A percentile compares a stretch with the other conserved stretches of the same genome.
Evolutionary conservation across 2,329 filamentous ascomycete genomes (phyloP).

Genomic region (Pseudogymnoascus sp.): DNA sequence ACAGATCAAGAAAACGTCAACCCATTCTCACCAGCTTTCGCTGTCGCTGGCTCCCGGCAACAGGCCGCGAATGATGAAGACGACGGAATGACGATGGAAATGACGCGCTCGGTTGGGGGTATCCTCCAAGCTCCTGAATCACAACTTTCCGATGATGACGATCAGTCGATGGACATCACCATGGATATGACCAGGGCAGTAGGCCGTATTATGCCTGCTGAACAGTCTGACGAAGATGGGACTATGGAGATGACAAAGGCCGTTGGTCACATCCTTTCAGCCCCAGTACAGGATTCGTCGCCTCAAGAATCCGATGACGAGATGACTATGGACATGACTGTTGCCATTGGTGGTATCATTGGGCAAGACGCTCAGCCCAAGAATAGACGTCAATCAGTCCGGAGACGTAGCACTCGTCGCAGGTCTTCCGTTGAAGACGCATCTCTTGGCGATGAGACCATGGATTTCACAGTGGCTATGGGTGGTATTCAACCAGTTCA

Average conservation of each 20-base stretch:
- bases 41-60: slow-evolving; percentile 10
- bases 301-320: slow-evolving; percentile 14
- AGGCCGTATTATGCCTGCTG: slow-evolving; percentile 59
- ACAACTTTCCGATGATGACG: slow-evolving; percentile 23
- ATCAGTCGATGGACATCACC: slow-evolving; percentile 51
- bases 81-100: slow-evolving; percentile 40
- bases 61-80: slow-evolving; percentile 13
- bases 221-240: slow-evolving; percentile 16
- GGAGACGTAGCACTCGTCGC: slow-evolving; percentile 30
- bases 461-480: slow-evolving; percentile 49
- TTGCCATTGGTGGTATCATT: slow-evolving; percentile 45
- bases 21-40: slow-evolving; percentile 33
- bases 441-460: slow-evolving; percentile 31
- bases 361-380: slow-evolving; percentile 15
- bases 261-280: slow-evolving; percentile 22
- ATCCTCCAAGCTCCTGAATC: slow-evolving; percentile 8
- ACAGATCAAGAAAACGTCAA: slow-evolving; percentile 42
- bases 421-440: slow-evolving; percentile 27
- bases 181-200: slow-evolving; percentile 89
- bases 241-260: slow-evolving; percentile 45
- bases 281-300: background rate
- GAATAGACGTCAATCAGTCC: slow-evolving; percentile 27
- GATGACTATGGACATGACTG: slow-evolving; percentile 45
- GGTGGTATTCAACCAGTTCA: slow-evolving; percentile 41
- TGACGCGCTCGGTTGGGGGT: slow-evolving; percentile 34